phyloP scores from a whole-genome alignment of 345 rosid genomes.

The Eucalyptus regnans region DNA sequence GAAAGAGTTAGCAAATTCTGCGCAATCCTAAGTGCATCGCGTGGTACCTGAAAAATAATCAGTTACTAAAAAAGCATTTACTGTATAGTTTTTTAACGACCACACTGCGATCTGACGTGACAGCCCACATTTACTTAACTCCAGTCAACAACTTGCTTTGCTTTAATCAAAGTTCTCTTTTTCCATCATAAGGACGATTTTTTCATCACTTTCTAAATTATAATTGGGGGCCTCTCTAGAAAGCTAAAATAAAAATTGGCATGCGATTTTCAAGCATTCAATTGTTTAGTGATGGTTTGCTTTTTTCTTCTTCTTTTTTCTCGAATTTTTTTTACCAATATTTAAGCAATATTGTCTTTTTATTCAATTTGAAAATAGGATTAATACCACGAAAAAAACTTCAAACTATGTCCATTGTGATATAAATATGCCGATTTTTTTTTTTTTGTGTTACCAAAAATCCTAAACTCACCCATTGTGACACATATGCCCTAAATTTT shows the following conservation, averaged over 20 bases:
- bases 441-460: too few species aligned
- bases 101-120: not conserved
- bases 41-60: not conserved
- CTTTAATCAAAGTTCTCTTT: not conserved
- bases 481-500: too few species aligned
- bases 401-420: not conserved
- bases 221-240: not conserved
- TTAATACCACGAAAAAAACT: too few species aligned
- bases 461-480: not conserved
- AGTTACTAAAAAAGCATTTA: not conserved
- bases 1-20: not conserved
- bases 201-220: not conserved
- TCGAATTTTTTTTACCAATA: fast-evolving
- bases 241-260: not conserved
- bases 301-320: not conserved
- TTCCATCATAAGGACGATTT: not conserved
- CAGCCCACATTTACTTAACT: not conserved
- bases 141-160: not conserved
- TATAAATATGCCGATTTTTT: too few species aligned
- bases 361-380: too few species aligned
- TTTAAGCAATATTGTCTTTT: not conserved
- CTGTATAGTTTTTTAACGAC: not conserved
- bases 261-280: not conserved
- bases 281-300: not conserved
- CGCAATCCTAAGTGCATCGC: not conserved